Evolutionary conservation across 768 basidiomycete species (phyloP), one percentile per base, ranked within the genome.

Genomic region (Rhodocollybia butyracea): DNA sequence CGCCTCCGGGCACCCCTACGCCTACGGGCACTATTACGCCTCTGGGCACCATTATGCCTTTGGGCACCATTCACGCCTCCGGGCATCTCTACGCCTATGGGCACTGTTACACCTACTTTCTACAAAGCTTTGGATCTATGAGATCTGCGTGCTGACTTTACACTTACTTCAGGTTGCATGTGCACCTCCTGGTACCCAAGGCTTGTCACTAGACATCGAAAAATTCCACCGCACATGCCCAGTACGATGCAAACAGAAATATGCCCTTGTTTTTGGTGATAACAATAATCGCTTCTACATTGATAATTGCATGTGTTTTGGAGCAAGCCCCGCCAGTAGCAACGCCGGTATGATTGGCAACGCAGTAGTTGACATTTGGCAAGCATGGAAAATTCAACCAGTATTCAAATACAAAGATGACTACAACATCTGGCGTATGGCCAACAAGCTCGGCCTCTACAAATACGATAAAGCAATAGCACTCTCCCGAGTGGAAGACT

Each of bases 391-490:
- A 6, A 21, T 63, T 17, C 10, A 46, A 22, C 39, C 42, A 34
- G 30, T 54, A 13, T 30, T 60, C 27, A 69, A 70, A 39, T 70
- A 67, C 65, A 70, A 69, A 1, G 71, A 76, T 57, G 68, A 76
- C 38, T 59, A 69, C 46, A 43, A 61, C 7, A 22, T 64, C 2
- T 61, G 70, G 26, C 57, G 43, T 1, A 55, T 52, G 17, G 65
- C 63, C 7, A 29, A 30, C 21, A 22, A 26, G 2, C 15, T 3
- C 3, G 54, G 31, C 50, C 5, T 30, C 17, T 50, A 40, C 46
- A 15, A 31, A 0, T 63, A 61, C 26, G 53, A 59, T 30, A 22
- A 45, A 22, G 40, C 36, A 13, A 27, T 17, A 0, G 52, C 56
- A n/a, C 47, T 65, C 2, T 10, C 13, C 0, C 13, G 52, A 0